Percentiles rank a stretch among this genome's conserved stretches.
Evolutionary conservation across 2,329 filamentous ascomycete genomes (phyloP).

Genomic region (Ophiostoma ips): DNA sequence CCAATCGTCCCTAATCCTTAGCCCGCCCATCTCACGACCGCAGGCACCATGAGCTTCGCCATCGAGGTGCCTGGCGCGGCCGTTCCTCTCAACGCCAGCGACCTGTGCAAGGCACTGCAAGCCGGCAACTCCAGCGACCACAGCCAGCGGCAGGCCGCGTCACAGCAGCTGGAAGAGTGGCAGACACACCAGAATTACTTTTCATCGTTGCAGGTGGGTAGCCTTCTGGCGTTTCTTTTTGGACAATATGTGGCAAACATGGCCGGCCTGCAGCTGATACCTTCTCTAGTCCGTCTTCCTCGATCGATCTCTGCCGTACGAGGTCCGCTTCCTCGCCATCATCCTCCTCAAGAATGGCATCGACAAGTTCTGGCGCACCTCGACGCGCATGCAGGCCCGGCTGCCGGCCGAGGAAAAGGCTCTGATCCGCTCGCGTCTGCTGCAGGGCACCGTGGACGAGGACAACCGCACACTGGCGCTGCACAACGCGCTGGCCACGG

Average conservation of each 20-base stretch:
- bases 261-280: too few relatives aligned
- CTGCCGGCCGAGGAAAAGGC: constrained; percentile 63
- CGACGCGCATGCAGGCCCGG: constrained; percentile 38
- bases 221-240: neutral
- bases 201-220: constrained; percentile 35
- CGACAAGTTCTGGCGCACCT: constrained; percentile 77
- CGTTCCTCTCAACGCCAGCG: constrained; percentile 49
- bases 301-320: constrained; percentile 59
- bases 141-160: constrained; percentile 50
- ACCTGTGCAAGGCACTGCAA: constrained; percentile 51
- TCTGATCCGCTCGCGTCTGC: constrained; percentile 57
- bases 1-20: too few relatives aligned
- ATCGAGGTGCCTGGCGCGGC: constrained; percentile 76
- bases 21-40: neutral
- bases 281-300: constrained; percentile 50
- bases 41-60: constrained; percentile 47
- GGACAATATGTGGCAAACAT: too few relatives aligned
- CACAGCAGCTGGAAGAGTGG: constrained; percentile 60
- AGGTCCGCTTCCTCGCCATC: constrained; percentile 76
- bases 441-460: constrained; percentile 67
- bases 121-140: constrained; percentile 49
- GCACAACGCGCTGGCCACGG: constrained; percentile 76
- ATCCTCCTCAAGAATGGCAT: constrained; percentile 96
- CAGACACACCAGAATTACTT: constrained; percentile 54
- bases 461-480: constrained; percentile 61